Conservation (phyloP, 306 rosid species). For the Argentina anserina region DNA sequence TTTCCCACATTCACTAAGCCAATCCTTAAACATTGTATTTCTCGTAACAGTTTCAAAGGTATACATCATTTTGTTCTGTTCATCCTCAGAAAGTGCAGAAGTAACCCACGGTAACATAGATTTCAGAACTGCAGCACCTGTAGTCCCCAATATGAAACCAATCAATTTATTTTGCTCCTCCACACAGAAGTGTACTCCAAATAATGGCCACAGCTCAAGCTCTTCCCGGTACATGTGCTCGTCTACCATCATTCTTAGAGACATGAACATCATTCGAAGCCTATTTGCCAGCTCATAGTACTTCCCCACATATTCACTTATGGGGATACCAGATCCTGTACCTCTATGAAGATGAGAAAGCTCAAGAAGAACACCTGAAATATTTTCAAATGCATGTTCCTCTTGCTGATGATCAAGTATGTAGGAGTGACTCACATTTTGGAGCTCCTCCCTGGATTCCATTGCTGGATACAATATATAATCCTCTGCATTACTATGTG, state of each 20-base stretch:
- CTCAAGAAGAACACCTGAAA: slow-evolving; percentile 70
- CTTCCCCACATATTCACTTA: slow-evolving; percentile 44
- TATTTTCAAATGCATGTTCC: slow-evolving; percentile 79
- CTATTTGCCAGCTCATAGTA: slow-evolving; percentile 68
- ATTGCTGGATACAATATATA: slow-evolving; percentile 85
- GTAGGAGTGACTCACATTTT: slow-evolving; percentile 81
- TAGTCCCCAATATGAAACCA: slow-evolving; percentile 79
- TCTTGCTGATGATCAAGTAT: slow-evolving; percentile 84
- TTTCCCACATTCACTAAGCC: slow-evolving; percentile 75
- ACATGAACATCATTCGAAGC: slow-evolving; percentile 78
- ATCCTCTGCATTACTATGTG: slow-evolving; percentile 95
- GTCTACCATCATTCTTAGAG: slow-evolving; percentile 67
- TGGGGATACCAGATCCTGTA: slow-evolving; percentile 28
- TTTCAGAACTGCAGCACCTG: slow-evolving; percentile 83
- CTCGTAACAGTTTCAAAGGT: slow-evolving; percentile 78
- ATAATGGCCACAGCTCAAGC: slow-evolving; percentile 79
- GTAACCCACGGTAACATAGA: slow-evolving; percentile 89
- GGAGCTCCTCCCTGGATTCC: slow-evolving; percentile 87
- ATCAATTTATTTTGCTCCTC: slow-evolving; percentile 84
- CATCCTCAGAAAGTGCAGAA: slow-evolving; percentile 76
- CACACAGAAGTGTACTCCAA: slow-evolving; percentile 72
- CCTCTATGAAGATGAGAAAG: slow-evolving; percentile 64
- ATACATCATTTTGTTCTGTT: slow-evolving; percentile 70
- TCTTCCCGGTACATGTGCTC: slow-evolving; percentile 82
- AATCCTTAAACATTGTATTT: slow-evolving; percentile 84